Evolutionary conservation across 1,284 basidiomycete genomes (phyloP).

Genomic region (Ceratobasidium sp.): DNA sequence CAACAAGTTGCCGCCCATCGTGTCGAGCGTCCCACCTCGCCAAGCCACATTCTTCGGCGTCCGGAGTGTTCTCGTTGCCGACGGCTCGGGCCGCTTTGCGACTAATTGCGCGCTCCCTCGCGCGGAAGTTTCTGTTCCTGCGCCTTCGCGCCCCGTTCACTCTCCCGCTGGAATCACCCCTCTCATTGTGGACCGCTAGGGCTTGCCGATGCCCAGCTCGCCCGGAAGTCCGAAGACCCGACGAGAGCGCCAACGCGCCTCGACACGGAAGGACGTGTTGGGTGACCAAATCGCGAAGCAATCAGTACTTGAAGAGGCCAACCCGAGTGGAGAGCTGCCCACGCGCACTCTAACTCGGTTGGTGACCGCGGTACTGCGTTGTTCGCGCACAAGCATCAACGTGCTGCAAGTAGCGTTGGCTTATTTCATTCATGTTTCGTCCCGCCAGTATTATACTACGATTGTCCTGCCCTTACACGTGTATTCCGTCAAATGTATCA

Average conservation of each 20-base stretch:
- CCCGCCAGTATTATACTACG: too few species aligned
- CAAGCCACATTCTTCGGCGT: slow-evolving; percentile 24
- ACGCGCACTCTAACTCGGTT: slow-evolving; percentile 38
- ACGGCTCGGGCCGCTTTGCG: slow-evolving; percentile 12
- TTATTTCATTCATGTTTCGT: slow-evolving; percentile 6
- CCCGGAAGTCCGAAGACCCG: background rate
- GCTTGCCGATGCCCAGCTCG: background rate
- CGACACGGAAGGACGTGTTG: background rate
- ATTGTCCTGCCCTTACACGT: too few species aligned
- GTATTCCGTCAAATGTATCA: too few species aligned
- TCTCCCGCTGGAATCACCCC: slow-evolving; percentile 29
- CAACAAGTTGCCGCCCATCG: slow-evolving; percentile 23
- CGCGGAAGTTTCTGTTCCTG: background rate
- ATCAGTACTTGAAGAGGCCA: background rate
- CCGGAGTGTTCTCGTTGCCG: slow-evolving; percentile 24
- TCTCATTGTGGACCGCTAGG: slow-evolving; percentile 13
- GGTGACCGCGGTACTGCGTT: slow-evolving; percentile 46
- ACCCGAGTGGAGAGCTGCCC: background rate
- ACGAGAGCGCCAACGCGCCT: slow-evolving; percentile 3
- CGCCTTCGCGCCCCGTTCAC: background rate
- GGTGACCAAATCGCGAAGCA: background rate
- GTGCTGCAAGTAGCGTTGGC: slow-evolving; percentile 48
- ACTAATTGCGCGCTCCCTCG: background rate
- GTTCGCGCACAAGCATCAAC: slow-evolving; percentile 31
- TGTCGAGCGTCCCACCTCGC: background rate